Evolutionary conservation across 163 green algal genomes (phyloP).

Genomic region (Scenedesmus sp.): DNA sequence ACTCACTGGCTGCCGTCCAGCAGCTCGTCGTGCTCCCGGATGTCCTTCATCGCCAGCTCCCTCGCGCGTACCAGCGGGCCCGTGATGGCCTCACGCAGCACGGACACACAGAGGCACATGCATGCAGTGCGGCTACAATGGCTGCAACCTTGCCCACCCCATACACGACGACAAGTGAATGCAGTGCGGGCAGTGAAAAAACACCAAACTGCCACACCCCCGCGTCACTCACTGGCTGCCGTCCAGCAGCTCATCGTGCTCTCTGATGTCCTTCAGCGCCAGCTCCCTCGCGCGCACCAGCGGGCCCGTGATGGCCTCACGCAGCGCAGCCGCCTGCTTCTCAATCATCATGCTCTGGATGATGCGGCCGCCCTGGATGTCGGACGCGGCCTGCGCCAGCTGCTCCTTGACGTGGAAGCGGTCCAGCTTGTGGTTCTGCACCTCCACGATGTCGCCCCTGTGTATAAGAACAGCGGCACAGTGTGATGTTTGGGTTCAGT

Average conservation of each 20-base stretch:
- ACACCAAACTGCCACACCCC: background rate
- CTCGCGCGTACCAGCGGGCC: background rate
- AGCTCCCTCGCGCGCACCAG: slow-evolving; percentile 34
- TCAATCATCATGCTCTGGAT: slow-evolving; percentile 40
- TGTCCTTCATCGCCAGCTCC: slow-evolving; percentile 28
- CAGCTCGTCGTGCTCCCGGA: slow-evolving; percentile 16
- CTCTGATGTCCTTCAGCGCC: background rate
- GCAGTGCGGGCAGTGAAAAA: too few species aligned
- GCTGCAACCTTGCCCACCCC: background rate
- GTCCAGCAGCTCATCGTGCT: slow-evolving; percentile 21
- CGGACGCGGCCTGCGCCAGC: slow-evolving; percentile 18
- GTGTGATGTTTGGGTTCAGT: too few species aligned
- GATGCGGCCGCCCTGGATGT: slow-evolving; percentile 31
- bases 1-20: background rate
- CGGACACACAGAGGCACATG: too few species aligned
- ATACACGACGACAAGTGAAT: background rate
- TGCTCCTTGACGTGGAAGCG: slow-evolving; percentile 35
- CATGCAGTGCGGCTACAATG: too few species aligned
- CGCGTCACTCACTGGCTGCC: background rate
- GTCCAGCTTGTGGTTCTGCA: slow-evolving; percentile 64
- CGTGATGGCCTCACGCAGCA: too few species aligned
- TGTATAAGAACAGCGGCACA: background rate
- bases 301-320: slow-evolving; percentile 31
- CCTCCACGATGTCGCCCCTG: slow-evolving; percentile 57
- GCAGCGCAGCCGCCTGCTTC: slow-evolving; percentile 42